Conservation (phyloP, 1,284 basidiomycete genomes). For the Ceratobasidium theobromae region DNA sequence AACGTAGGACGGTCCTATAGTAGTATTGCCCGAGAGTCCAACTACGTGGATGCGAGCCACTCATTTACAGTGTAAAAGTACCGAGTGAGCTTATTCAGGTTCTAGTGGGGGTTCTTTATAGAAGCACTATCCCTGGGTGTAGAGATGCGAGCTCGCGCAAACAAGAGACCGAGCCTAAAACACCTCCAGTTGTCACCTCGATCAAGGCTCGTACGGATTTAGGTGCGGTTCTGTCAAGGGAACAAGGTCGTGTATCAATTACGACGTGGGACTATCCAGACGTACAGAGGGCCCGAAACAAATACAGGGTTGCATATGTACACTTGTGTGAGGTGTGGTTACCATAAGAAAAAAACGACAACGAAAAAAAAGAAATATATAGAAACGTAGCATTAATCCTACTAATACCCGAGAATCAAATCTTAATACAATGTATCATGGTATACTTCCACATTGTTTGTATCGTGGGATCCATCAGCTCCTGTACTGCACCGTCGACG, state of each 20-base stretch:
- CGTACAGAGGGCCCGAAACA: not conserved
- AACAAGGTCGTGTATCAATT: not conserved
- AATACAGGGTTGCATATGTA: not conserved
- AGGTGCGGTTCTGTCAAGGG: too few relatives aligned
- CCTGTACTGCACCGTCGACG: constrained; percentile 4
- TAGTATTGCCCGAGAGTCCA: too few relatives aligned
- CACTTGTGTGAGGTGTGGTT: not conserved
- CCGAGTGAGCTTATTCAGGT: too few relatives aligned
- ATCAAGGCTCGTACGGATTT: not conserved
- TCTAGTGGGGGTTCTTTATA: too few relatives aligned
- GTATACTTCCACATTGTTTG: constrained; percentile 15
- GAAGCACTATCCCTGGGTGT: too few relatives aligned
- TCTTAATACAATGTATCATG: constrained; percentile 16
- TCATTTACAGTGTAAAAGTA: too few relatives aligned
- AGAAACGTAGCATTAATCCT: not conserved
- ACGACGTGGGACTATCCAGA: not conserved
- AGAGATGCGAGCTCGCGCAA: too few relatives aligned
- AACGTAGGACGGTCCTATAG: too few relatives aligned
- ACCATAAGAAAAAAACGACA: not conserved
- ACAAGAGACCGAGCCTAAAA: not conserved
- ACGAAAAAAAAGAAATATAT: not conserved
- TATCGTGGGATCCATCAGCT: constrained; percentile 13
- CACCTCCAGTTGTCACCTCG: not conserved
- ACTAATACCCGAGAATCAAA: too few relatives aligned
- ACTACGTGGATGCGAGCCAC: too few relatives aligned